Conservation (phyloP, 2,329 filamentous ascomycete species). For the Echinosphaeria canescens region DNA sequence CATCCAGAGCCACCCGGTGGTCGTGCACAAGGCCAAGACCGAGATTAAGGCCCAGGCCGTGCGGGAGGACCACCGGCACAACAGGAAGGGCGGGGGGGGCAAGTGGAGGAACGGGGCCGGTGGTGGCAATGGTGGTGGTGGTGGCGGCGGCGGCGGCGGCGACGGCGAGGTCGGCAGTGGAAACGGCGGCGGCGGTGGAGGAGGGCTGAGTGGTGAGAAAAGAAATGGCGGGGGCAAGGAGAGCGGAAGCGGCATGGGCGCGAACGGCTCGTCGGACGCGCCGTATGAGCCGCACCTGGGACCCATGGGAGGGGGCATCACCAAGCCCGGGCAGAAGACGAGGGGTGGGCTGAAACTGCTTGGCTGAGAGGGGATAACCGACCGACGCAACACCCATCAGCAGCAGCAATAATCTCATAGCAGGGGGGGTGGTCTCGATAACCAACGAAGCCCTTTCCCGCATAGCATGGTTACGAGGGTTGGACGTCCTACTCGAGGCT, state of each 20-base stretch:
- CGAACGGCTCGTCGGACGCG: conserved; percentile 8
- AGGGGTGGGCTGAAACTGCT: conserved; percentile 40
- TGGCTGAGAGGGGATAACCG: conserved; percentile 28
- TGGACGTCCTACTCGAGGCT: too few relatives aligned
- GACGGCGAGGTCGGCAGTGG: too few relatives aligned
- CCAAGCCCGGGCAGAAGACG: conserved; percentile 43
- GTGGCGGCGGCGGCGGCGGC: conserved; percentile 10
- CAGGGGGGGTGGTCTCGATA: too few relatives aligned
- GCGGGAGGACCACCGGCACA: conserved; percentile 32
- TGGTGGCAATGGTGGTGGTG: conserved; percentile 8
- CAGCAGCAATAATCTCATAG: too few relatives aligned
- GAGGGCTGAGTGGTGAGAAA: too few relatives aligned
- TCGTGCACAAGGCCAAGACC: conserved; percentile 72
- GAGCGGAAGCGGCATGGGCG: conserved; percentile 10
- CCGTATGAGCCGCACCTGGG: conserved; percentile 27
- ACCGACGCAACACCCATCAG: too few relatives aligned
- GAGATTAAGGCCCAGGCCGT: conserved; percentile 65
- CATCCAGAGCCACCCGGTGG: conserved; percentile 88
- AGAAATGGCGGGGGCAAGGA: conserved; percentile 13
- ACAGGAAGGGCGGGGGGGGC: conserved; percentile 14
- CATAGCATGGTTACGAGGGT: too few relatives aligned
- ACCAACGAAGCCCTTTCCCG: too few relatives aligned
- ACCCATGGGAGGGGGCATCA: conserved; percentile 27
- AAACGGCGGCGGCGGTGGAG: too few relatives aligned
- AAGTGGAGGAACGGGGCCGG: conserved; percentile 13